Evolutionary conservation across 2,329 filamentous ascomycete species (phyloP).

Genomic region (Plectosphaerella sp.): DNA sequence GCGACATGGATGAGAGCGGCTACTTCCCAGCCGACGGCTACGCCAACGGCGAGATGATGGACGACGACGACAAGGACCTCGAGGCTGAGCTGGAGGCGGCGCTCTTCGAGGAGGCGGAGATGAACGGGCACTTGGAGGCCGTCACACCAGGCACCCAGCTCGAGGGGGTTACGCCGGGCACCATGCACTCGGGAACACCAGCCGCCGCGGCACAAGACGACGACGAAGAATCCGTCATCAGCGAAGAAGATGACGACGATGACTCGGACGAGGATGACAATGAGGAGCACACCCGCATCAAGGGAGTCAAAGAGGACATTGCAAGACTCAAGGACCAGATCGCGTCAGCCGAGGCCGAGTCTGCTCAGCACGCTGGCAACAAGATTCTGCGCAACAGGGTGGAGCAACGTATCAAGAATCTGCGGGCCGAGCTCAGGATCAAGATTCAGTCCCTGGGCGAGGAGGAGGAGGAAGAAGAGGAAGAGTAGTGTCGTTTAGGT

Average conservation of each 20-base stretch:
- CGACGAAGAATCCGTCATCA: conserved; percentile 39
- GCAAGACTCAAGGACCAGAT: conserved; percentile 48
- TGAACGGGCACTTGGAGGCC: conserved; percentile 31
- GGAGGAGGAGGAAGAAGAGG: conserved; percentile 14
- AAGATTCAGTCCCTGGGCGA: conserved; percentile 38
- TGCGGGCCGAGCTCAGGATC: conserved; percentile 38
- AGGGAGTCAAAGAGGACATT: conserved; percentile 52
- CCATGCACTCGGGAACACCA: conserved; percentile 37
- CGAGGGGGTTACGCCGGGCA: conserved; percentile 40
- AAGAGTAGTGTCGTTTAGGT: background rate
- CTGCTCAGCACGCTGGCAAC: conserved; percentile 32
- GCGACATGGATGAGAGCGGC: conserved; percentile 39
- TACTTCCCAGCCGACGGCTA: conserved; percentile 28
- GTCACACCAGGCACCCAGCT: conserved; percentile 37
- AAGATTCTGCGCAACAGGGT: conserved; percentile 46
- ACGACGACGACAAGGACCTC: conserved; percentile 43
- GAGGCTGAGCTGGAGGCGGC: conserved; percentile 53
- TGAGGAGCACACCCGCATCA: conserved; percentile 44
- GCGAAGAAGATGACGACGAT: conserved; percentile 44
- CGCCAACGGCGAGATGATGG: conserved; percentile 25
- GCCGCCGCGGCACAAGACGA: conserved; percentile 37
- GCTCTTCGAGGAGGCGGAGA: conserved; percentile 42
- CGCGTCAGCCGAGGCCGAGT: conserved; percentile 36
- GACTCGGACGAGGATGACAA: conserved; percentile 50
- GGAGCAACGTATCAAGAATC: conserved; percentile 43